These are phyloP conservation scores for Pseudozyma thailandica DNA, from an alignment of 1,284 basidiomycete species.

Conservation along the genomic window DNA sequence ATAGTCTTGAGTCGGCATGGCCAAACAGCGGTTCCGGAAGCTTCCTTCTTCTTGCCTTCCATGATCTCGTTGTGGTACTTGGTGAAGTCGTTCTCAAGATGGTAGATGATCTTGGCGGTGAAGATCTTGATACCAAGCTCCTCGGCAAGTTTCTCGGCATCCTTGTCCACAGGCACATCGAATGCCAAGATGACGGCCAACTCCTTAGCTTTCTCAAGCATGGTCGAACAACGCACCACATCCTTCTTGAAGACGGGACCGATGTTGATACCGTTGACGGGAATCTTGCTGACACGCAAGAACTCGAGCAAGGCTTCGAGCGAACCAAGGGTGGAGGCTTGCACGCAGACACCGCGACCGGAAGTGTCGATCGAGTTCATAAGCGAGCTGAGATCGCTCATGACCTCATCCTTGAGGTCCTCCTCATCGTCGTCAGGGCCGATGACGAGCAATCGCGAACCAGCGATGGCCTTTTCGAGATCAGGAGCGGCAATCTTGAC, in stretches of 20 bases:
- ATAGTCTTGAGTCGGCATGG: slow-evolving; percentile 93
- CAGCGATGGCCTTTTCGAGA: slow-evolving; percentile 98
- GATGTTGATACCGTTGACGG: slow-evolving; percentile 87
- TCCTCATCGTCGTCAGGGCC: slow-evolving; percentile 97
- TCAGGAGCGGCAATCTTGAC: slow-evolving; percentile 96
- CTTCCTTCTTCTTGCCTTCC: slow-evolving; percentile 91
- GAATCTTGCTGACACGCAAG: slow-evolving; percentile 93
- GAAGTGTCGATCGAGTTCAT: slow-evolving; percentile 92
- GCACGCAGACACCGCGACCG: slow-evolving; percentile 95
- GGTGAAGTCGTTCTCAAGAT: slow-evolving; percentile 96
- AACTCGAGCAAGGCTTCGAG: slow-evolving; percentile 97
- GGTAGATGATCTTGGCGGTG: slow-evolving; percentile 99
- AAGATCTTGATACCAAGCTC: slow-evolving; percentile 94
- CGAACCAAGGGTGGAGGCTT: slow-evolving; percentile 96
- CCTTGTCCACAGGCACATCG: slow-evolving; percentile 89
- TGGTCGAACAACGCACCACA: slow-evolving; percentile 89
- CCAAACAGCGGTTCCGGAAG: slow-evolving; percentile 95
- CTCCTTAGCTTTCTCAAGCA: slow-evolving; percentile 97
- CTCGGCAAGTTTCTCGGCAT: slow-evolving; percentile 88
- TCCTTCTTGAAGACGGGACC: slow-evolving; percentile 97
- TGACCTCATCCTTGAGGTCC: slow-evolving; percentile 91
- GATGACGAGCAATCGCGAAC: slow-evolving; percentile 89
- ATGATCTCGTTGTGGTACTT: slow-evolving; percentile 93
- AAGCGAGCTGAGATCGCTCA: slow-evolving; percentile 92
- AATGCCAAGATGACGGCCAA: slow-evolving; percentile 95